Percentiles rank a stretch among this genome's conserved stretches.
These are phyloP conservation scores for Mycena vulgaris DNA, from an alignment of 768 basidiomycete species.

Conservation along the genomic window DNA sequence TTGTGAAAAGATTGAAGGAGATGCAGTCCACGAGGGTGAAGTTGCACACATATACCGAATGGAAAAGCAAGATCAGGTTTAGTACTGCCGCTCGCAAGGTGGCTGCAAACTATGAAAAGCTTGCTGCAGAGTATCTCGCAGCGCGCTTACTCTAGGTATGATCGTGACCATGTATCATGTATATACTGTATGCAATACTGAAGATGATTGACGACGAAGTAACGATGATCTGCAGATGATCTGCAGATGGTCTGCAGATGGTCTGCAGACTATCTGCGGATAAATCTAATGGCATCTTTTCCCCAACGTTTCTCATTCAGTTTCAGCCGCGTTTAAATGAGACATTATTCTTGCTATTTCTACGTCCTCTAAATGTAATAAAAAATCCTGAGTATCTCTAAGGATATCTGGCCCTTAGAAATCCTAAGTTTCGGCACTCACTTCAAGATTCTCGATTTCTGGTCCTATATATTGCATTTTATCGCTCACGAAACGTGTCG, in stretches of 20 bases:
- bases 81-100: slow-evolving; percentile 24
- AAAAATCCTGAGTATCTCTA: too few relatives aligned
- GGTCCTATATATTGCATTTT: not conserved
- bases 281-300: too few relatives aligned
- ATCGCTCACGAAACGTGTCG: not conserved
- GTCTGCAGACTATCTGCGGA: too few relatives aligned
- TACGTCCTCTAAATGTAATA: too few relatives aligned
- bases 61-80: slow-evolving; percentile 27
- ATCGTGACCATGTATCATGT: not conserved
- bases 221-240: too few relatives aligned
- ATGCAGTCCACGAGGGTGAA: slow-evolving; percentile 14
- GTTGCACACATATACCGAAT: slow-evolving; percentile 22
- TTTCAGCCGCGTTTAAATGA: too few relatives aligned
- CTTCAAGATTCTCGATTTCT: not conserved
- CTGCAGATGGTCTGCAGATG: too few relatives aligned
- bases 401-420: not conserved
- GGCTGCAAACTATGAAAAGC: not conserved
- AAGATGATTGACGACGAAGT: too few relatives aligned
- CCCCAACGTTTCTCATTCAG: too few relatives aligned
- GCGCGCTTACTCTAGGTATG: not conserved
- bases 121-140: not conserved
- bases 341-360: too few relatives aligned
- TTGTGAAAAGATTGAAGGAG: too few relatives aligned
- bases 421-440: not conserved
- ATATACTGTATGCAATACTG: too few relatives aligned